Evolutionary conservation across 139 green algal genomes (phyloP), one percentile per base, ranked within the genome.

Genomic region (Pleodorina starrii): DNA sequence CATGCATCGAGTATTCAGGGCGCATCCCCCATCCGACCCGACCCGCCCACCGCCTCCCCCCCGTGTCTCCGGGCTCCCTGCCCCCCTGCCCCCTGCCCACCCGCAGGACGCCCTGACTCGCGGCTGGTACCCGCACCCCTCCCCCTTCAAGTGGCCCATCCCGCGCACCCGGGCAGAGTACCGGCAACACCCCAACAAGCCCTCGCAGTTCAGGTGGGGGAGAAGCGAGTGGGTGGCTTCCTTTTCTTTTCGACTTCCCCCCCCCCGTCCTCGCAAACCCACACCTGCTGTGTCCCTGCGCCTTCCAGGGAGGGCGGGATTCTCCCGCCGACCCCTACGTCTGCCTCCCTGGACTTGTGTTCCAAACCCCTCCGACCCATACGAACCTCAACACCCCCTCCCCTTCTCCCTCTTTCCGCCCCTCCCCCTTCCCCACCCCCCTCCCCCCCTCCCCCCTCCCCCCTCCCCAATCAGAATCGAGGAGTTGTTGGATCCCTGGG

Each of bases 101-200:
- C 44, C 74, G 72, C 60, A 87, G 40, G 92, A 94, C 16, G 88
- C 93, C 1, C 1, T 63, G 0, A 17, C 10, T 0, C 73, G 78
- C 0, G 93, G 93, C 77, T 95, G 92, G 94, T 93, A 91, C 72
- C 92, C 91, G 9, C 94, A 96, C 90, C 59, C 57, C 44, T 57
- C 78, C 42, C 90, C 91, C 23, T 96, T 96, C 91, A 85, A 85
- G 79, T 96, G 93, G 94, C 94, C 94, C n/a, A 73, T 88, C 10
- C 88, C 92, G 11, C 79, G 87, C 12, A 42, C 75, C 21, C 80
- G 85, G 12, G 85, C 50, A 29, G 81, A 71, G 32, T 91, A 76
- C 69, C 81, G 74, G 3, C 25, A 40, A 40, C 78, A 90, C n/a
- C 71, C 78, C 35, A 54, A 71, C 43, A 78, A 89, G 54, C 91